A percentile compares a stretch with the other conserved stretches of the same genome.
phyloP scores from a whole-genome alignment of 1,284 basidiomycete genomes.

The Anthracocystis setariae region DNA sequence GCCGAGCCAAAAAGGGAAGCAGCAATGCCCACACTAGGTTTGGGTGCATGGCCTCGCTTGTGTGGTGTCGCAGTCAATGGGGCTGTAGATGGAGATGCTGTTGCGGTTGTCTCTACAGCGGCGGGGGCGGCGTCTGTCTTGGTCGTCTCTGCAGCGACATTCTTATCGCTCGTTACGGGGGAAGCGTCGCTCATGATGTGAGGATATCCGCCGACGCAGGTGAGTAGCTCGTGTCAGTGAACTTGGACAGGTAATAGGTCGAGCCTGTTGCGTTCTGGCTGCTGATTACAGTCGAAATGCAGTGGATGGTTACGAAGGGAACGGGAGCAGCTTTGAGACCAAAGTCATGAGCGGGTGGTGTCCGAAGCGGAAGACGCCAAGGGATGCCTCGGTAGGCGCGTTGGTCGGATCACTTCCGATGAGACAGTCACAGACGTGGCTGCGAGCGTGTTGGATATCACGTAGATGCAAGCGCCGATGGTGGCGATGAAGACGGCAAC shows the following conservation, averaged over 20 bases:
- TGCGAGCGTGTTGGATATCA: no score
- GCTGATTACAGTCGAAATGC: no score
- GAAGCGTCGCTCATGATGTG: constrained; percentile 28
- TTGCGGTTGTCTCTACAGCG: constrained; percentile 1
- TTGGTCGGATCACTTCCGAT: no score
- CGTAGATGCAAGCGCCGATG: no score
- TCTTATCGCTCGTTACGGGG: constrained; percentile 10
- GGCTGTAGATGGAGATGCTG: constrained; percentile 3
- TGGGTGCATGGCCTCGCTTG: constrained; percentile 43
- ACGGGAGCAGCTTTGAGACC: neutral
- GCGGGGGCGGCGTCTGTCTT: constrained; percentile 1
- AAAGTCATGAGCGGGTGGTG: constrained; percentile 4
- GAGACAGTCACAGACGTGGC: no score
- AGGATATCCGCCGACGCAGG: neutral
- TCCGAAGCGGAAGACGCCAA: neutral
- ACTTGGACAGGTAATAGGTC: neutral
- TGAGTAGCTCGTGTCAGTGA: neutral
- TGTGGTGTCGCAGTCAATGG: constrained; percentile 7
- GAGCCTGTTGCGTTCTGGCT: neutral
- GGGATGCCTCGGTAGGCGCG: neutral
- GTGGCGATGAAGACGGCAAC: no score
- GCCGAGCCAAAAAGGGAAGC: constrained; percentile 55
- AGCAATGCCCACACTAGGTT: constrained; percentile 58
- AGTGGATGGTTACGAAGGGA: no score
- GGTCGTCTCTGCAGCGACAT: neutral